These are phyloP conservation scores for Bruguiera hainesii DNA, from an alignment of 441 rosid genomes.

Conservation along the genomic window DNA sequence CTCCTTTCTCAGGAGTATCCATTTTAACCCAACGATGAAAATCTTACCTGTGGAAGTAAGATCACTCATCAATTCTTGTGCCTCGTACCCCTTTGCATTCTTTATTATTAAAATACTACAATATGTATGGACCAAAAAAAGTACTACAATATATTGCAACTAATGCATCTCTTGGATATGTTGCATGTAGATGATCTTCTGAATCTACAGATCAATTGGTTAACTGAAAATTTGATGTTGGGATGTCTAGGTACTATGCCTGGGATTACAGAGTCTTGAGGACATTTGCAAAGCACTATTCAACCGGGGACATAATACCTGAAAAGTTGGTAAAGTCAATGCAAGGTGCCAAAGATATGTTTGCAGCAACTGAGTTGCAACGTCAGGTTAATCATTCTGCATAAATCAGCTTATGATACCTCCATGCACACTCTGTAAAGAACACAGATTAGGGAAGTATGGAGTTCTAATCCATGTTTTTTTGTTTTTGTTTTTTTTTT, in stretches of 20 bases:
- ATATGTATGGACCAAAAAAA: too few relatives aligned
- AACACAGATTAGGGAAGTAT: too few relatives aligned
- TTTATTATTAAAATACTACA: too few relatives aligned
- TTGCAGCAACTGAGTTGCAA: constrained; percentile 95
- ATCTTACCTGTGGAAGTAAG: too few relatives aligned
- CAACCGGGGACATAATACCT: constrained; percentile 85
- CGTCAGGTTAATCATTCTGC: constrained; percentile 63
- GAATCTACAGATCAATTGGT: constrained; percentile 1
- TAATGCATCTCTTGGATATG: too few relatives aligned
- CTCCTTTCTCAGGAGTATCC: too few relatives aligned
- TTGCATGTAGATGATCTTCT: too few relatives aligned
- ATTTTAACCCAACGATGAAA: too few relatives aligned
- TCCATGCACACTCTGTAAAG: too few relatives aligned
- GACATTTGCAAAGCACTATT: constrained; percentile 82
- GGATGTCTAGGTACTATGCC: constrained; percentile 67
- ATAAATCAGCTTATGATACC: constrained; percentile 17
- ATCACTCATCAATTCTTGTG: too few relatives aligned
- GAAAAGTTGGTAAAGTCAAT: constrained; percentile 77
- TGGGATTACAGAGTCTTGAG: constrained; percentile 81
- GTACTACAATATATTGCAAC: too few relatives aligned
- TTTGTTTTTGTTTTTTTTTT: constrained; percentile 3
- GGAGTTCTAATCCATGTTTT: background rate
- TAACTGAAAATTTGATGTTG: constrained; percentile 19
- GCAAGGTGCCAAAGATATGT: constrained; percentile 85
- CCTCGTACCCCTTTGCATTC: too few relatives aligned